phyloP scores from a whole-genome alignment of 768 basidiomycete species.

The Dioszegia hungarica region DNA sequence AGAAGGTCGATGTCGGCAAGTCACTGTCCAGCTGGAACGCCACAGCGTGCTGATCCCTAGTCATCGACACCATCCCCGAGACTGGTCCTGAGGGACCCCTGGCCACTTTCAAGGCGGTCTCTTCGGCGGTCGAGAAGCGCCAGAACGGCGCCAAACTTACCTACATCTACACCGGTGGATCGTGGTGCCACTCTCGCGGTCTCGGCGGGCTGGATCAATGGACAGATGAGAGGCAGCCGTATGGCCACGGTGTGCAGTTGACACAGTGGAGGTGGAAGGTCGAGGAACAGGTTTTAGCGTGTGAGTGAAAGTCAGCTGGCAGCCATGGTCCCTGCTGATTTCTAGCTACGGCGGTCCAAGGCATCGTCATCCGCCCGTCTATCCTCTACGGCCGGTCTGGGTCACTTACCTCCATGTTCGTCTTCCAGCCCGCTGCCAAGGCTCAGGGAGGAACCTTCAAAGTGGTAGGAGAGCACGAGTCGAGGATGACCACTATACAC shows the following conservation, averaged over 20 bases:
- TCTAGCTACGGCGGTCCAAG: conserved; percentile 47
- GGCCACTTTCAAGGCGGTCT: conserved; percentile 16
- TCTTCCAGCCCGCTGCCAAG: conserved; percentile 48
- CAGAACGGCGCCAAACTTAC: conserved; percentile 50
- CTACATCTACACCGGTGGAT: conserved; percentile 54
- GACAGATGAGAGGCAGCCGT: conserved; percentile 33
- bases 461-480: conserved; percentile 37
- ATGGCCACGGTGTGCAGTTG: conserved; percentile 10
- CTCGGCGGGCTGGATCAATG: conserved; percentile 46
- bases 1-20: conserved; percentile 27
- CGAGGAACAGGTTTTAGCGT: conserved; percentile 20
- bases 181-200: conserved; percentile 51
- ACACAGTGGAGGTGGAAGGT: conserved; percentile 23
- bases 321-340: background rate
- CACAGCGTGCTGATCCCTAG: conserved; percentile 1
- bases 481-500: conserved; percentile 51
- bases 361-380: conserved; percentile 54
- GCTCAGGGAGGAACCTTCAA: conserved; percentile 48
- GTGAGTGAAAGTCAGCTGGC: conserved; percentile 11
- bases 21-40: background rate
- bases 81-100: conserved; percentile 39
- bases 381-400: conserved; percentile 53
- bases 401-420: conserved; percentile 47
- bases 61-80: conserved; percentile 37
- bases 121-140: conserved; percentile 9